These are phyloP conservation scores for Glaciozyma antarctica DNA, from an alignment of 768 basidiomycete species.

Conservation along the genomic window DNA sequence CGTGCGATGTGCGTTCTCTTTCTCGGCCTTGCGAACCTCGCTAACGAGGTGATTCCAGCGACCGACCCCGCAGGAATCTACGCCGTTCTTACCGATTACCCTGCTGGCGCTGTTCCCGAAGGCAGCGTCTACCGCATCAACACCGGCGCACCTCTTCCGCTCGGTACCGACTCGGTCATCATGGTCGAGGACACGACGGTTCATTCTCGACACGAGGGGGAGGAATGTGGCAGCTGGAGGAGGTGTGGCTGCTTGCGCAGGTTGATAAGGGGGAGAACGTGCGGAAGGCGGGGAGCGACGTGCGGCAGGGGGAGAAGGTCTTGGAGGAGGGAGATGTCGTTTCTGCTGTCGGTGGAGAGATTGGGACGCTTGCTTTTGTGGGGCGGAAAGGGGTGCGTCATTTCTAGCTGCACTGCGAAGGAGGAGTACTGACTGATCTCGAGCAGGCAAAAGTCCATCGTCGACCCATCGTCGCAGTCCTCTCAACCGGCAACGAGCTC, in stretches of 20 bases:
- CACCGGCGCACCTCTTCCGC: constrained; percentile 72
- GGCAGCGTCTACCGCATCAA: constrained; percentile 63
- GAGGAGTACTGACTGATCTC: neutral
- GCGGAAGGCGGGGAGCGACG: constrained; percentile 53
- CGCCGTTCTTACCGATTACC: constrained; percentile 22
- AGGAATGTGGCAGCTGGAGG: constrained; percentile 54
- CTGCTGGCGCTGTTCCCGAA: constrained; percentile 41
- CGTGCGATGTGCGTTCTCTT: constrained; percentile 49
- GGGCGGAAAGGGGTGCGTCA: constrained; percentile 56
- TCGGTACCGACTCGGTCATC: constrained; percentile 65
- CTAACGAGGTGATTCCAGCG: neutral
- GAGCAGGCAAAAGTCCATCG: constrained; percentile 57
- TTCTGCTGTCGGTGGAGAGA: constrained; percentile 62
- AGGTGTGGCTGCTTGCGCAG: constrained; percentile 58
- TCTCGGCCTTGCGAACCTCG: neutral
- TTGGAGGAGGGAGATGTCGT: constrained; percentile 56
- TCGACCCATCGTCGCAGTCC: constrained; percentile 65
- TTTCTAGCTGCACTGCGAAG: neutral
- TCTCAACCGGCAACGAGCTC: constrained; percentile 82
- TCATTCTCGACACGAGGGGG: constrained; percentile 42
- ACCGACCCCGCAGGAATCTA: constrained; percentile 20
- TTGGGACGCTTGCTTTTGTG: constrained; percentile 72
- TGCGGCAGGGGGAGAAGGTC: constrained; percentile 53
- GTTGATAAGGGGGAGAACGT: constrained; percentile 62
- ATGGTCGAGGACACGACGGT: constrained; percentile 90